Evolutionary conservation across 2,329 filamentous ascomycete genomes (phyloP), one percentile per base, ranked within the genome.

Genomic region (Talaromyces atroroseus): DNA sequence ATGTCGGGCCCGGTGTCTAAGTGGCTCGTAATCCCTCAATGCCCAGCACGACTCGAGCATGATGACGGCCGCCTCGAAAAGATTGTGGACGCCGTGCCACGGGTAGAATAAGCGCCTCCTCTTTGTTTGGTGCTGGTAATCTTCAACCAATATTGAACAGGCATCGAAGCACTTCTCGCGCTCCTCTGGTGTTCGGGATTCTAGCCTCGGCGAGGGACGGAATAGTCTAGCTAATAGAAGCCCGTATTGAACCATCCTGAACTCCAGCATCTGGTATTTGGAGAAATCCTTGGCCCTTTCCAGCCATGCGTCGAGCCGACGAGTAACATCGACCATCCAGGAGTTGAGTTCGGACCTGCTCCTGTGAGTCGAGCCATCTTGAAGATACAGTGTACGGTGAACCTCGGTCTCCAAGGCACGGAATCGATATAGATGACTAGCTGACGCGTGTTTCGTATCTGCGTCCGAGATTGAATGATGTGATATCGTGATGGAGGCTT

Each of bases 231-330:
- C 51, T 14, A 18, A 16, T 23, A 58, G 44, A 12, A 49, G 51
- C 21, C 49, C 64, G 61, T 49, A 65, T 60, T 61, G 59, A 2
- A 61, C 59, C 48, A 60, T 47, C 32, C 57, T 53, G 45, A 60
- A 61, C 45, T 61, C 59, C 2, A 61, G 52, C 58, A 60, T 61
- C 21, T 58, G 49, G 45, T 61, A 55, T 29, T 48, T 47, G 18
- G 59, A 54, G 23, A 58, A 61, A 5, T 44, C 32, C 29, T 54
- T 45, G 36, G 59, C 58, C 49, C 58, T 58, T 12, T 50, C 50
- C 20, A 60, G 52, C 59, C 59, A 61, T n/a, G 49, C 16, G 6
- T 54, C 49, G 20, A 60, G 47, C 18, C 58, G 49, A 12, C 10
- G 26, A 16, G 26, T 57, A n/a, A 61, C 56, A 26, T 61, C 59